A percentile compares a stretch with the other conserved stretches of the same genome.
Conservation (phyloP, 176 grass and related monocot species). For the Pharus latifolius region DNA sequence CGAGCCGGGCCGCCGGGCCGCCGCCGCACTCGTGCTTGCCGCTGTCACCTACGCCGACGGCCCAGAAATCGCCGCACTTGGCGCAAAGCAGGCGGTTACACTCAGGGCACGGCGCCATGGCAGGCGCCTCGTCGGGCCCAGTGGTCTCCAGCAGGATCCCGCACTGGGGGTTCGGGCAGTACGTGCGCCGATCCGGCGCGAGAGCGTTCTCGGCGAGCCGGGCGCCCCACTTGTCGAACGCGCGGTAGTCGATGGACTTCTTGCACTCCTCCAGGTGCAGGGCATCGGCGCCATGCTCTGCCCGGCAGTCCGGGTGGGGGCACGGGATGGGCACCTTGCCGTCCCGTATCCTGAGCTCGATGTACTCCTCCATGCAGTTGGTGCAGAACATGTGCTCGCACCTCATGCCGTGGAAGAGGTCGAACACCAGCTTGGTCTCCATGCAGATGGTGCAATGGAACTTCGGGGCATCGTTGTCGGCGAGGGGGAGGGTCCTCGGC, state of each 20-base stretch:
- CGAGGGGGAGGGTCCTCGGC: neutral
- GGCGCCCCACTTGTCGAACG: conserved; percentile 24
- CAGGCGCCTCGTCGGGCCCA: neutral
- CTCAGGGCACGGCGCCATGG: conserved; percentile 10
- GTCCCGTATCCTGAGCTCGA: conserved; percentile 14
- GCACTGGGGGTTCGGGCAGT: conserved; percentile 37
- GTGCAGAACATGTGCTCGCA: conserved; percentile 45
- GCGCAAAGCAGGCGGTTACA: conserved; percentile 25
- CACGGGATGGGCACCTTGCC: conserved; percentile 18
- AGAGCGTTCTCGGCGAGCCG: conserved; percentile 25
- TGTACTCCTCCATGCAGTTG: conserved; percentile 24
- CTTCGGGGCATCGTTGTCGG: neutral
- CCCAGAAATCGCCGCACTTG: conserved; percentile 20
- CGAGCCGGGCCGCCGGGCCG: neutral
- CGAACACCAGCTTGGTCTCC: neutral
- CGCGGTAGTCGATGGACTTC: conserved; percentile 16
- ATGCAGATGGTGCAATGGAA: conserved; percentile 46
- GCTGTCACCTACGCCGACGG: neutral
- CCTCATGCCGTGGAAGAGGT: conserved; percentile 14
- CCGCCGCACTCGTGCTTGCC: conserved; percentile 12
- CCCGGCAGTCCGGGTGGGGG: conserved; percentile 19
- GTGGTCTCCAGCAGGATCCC: neutral
- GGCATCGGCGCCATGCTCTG: neutral
- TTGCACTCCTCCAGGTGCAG: conserved; percentile 36
- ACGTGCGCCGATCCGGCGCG: neutral